Evolutionary conservation across 768 basidiomycete species (phyloP).

Genomic region (Leccinellum albellum): DNA sequence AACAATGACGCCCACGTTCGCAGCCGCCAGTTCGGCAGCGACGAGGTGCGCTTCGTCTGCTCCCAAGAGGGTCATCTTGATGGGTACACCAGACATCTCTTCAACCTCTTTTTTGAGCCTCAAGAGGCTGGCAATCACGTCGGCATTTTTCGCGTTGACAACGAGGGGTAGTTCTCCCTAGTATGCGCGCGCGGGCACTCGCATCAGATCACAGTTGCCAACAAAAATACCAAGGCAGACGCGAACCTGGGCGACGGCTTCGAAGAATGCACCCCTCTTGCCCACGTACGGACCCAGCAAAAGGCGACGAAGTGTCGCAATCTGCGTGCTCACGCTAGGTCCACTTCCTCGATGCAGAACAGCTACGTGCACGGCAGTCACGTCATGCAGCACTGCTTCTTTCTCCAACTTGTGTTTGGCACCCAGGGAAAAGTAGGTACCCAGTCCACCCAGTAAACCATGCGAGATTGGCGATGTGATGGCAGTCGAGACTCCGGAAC

Average conservation of each 20-base stretch:
- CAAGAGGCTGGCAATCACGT: constrained; percentile 70
- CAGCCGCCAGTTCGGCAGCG: constrained; percentile 45
- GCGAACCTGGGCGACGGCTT: constrained; percentile 35
- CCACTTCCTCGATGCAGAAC: constrained; percentile 28
- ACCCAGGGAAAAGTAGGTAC: constrained; percentile 57
- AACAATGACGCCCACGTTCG: constrained; percentile 69
- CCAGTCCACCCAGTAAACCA: constrained; percentile 62
- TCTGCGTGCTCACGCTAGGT: constrained; percentile 60
- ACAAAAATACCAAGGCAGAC: constrained; percentile 19
- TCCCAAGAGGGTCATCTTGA: constrained; percentile 52
- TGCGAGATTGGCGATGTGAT: constrained; percentile 54
- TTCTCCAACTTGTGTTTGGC: constrained; percentile 54
- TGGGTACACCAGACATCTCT: constrained; percentile 21
- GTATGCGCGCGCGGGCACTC: background rate
- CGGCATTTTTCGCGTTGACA: constrained; percentile 63
- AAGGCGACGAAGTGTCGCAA: constrained; percentile 50
- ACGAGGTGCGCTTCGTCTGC: constrained; percentile 52
- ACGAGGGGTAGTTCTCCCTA: constrained; percentile 64
- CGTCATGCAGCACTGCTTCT: constrained; percentile 63
- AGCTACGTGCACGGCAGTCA: constrained; percentile 61
- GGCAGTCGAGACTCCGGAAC: constrained; percentile 67
- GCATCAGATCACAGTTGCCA: constrained; percentile 1
- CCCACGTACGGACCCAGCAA: constrained; percentile 34
- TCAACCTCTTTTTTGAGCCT: constrained; percentile 56
- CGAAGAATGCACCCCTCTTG: constrained; percentile 30